Conservation (phyloP, 73 alveolate genomes). For the Tetrahymena thermophila region DNA sequence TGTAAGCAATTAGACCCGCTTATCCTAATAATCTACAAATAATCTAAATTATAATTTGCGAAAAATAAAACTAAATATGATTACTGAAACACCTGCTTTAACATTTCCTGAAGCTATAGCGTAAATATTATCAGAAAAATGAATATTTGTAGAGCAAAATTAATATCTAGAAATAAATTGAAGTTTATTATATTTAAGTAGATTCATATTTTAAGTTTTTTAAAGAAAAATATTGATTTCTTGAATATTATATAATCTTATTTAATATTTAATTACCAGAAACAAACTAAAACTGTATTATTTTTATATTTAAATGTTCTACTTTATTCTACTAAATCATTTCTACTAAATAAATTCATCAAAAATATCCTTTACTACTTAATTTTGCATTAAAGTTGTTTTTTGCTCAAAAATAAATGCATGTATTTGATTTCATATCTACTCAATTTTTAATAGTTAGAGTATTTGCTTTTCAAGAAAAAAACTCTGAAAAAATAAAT, state of each 20-base stretch:
- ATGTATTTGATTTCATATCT: not conserved
- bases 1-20: not conserved
- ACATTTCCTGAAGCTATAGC: not conserved
- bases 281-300: not conserved
- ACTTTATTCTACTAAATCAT: not conserved
- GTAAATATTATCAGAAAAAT: not conserved
- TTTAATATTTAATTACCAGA: too few species aligned
- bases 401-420: too few species aligned
- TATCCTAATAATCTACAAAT: not conserved
- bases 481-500: not conserved
- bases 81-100: not conserved
- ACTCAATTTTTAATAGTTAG: not conserved
- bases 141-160: not conserved
- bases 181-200: not conserved
- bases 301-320: not conserved
- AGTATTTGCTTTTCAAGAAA: not conserved
- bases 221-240: too few species aligned
- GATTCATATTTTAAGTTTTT: not conserved
- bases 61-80: not conserved
- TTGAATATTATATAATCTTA: not conserved
- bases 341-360: not conserved
- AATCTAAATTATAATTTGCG: not conserved
- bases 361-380: not conserved
- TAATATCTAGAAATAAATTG: not conserved
- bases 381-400: too few species aligned